Conservation (phyloP, 192 early-diverging fungal species). For the Backusella liffmaniae region DNA sequence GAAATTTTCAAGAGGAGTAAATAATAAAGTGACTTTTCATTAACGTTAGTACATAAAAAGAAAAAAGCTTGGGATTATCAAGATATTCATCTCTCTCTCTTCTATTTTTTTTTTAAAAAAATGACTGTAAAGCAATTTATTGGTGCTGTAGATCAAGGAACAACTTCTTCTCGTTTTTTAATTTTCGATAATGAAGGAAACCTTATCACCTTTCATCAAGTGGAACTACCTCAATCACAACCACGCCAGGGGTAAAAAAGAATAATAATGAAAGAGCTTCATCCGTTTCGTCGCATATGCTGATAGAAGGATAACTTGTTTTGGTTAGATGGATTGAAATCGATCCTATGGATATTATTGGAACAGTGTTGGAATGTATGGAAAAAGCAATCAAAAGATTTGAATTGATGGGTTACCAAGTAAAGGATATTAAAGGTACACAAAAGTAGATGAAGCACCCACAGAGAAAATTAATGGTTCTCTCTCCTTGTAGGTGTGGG, state of each 20-base stretch:
- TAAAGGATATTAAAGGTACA: conserved; percentile 43
- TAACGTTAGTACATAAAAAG: neutral
- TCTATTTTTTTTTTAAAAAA: neutral
- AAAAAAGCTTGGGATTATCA: neutral
- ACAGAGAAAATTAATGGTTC: conserved; percentile 4
- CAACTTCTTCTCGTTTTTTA: conserved; percentile 87
- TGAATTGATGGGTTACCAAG: conserved; percentile 54
- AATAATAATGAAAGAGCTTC: neutral
- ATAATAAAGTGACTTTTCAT: conserved; percentile 1
- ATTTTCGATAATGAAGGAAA: conserved; percentile 78
- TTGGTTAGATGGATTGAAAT: conserved; percentile 83
- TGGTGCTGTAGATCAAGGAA: conserved; percentile 93
- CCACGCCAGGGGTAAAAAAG: conserved; percentile 62
- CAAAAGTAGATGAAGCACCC: too few species aligned
- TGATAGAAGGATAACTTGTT: neutral
- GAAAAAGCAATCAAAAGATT: conserved; percentile 62
- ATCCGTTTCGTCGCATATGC: neutral
- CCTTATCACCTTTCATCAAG: conserved; percentile 70
- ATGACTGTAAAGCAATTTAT: conserved; percentile 44
- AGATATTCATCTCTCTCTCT: neutral
- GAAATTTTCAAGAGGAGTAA: neutral
- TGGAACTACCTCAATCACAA: conserved; percentile 77
- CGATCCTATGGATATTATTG: conserved; percentile 73
- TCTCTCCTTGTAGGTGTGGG: conserved; percentile 57
- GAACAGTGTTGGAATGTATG: conserved; percentile 68